Base-by-base conservation (phyloP, 164 flowering plant genomes). In the Aristolochia californica region DNA sequence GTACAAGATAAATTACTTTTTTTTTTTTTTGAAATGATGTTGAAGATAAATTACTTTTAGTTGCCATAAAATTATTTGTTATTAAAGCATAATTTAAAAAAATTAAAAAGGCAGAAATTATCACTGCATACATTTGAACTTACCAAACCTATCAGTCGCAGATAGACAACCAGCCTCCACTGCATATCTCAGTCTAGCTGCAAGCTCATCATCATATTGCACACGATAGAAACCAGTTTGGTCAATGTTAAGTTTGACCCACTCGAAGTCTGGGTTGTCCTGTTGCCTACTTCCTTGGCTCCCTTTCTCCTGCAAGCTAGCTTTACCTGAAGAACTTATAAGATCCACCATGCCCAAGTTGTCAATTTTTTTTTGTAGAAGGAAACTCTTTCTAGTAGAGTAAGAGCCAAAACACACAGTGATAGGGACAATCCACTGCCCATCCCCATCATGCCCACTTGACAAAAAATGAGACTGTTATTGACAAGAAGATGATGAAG, bases 161-260 rank as follows among this genome's bases (percentile, higher is more conserved):
- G 85, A 73, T 52, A 94, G 71, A 61, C 21, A 43, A 22, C 77
- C 76, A 11, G 63, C 75, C 72, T 85, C 83, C 60, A 87, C 84
- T 24, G 97, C 97, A 80, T 61, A 51, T 77, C 83, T 71, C 59
- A 94, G 91, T 62, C 78, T 77, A 54, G 77, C 74, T 40, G 85
- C 75, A 58, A 94, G 89, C 8, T 72, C 77, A 25, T 85, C 86
- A 64, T 94, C 99, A 71, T 94, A 94, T 74, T 94, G 87, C 67
- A 94, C 99, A 54, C 99, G 75, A 53, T 85, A 94, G 70, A 94
- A 94, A 58, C 96, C 97, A 49, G 91, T 59, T 69, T 90, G 99
- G 30, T 84, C 84, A 61, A 90, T 78, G 69, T 94, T 94, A 61
- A 94, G 48, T 63, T 94, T 94, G 51, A 90, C 74, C 96, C 99